A percentile compares a stretch with the other conserved stretches of the same genome.
Conservation (phyloP, 2,329 filamentous ascomycete species). For the Aspergillus cejpii region DNA sequence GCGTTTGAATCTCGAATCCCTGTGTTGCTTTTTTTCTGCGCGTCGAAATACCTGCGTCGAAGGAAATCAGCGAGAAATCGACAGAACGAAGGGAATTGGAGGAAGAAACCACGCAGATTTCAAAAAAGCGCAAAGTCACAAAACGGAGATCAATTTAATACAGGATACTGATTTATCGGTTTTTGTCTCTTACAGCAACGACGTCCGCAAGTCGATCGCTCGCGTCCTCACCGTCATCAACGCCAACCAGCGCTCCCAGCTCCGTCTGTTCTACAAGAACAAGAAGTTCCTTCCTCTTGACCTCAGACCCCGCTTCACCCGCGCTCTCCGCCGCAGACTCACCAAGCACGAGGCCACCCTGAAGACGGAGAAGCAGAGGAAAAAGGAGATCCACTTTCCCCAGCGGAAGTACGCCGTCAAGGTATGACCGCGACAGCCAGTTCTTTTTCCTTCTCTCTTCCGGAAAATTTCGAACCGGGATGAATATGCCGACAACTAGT, state of each 20-base stretch:
- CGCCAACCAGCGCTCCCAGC: conserved; percentile 96
- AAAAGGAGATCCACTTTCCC: conserved; percentile 92
- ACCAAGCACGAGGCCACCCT: conserved; percentile 81
- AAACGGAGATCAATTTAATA: conserved; percentile 1
- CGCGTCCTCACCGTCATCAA: conserved; percentile 99
- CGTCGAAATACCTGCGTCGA: too few relatives aligned
- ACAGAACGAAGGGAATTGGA: too few relatives aligned
- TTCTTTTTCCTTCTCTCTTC: neutral
- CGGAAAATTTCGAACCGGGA: neutral
- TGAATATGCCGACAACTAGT: too few relatives aligned
- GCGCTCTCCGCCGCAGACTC: conserved; percentile 92
- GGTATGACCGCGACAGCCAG: conserved; percentile 51
- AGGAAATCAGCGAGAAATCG: too few relatives aligned
- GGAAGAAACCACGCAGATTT: conserved; percentile 1
- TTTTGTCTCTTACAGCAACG: conserved; percentile 60
- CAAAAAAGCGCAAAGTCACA: neutral
- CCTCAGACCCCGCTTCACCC: conserved; percentile 96
- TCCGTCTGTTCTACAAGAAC: conserved; percentile 99
- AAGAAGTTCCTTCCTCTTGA: conserved; percentile 99
- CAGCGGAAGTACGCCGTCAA: conserved; percentile 99
- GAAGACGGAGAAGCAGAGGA: conserved; percentile 90
- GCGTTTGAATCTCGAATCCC: conserved; percentile 42
- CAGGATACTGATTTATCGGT: conserved; percentile 23
- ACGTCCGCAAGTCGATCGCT: conserved; percentile 98
- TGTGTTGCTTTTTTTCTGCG: conserved; percentile 8